A percentile compares a stretch with the other conserved stretches of the same genome.
Evolutionary conservation across 352 stramenopile species (phyloP).

Genomic region (Globisporangium rhizosaccharum): DNA sequence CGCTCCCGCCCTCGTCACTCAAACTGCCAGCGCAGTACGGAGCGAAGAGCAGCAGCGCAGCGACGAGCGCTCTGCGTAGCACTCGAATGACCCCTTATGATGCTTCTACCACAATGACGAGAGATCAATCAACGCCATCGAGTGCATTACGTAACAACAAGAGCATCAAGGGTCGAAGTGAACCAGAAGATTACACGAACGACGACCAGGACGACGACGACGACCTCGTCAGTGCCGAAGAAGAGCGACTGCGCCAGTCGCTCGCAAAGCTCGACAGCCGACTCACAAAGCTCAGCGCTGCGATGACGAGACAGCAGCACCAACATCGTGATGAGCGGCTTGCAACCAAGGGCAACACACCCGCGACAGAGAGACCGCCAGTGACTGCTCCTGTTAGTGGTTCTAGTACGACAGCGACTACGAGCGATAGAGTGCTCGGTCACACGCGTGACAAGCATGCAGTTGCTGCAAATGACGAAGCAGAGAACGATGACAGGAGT

Average conservation of each 20-base stretch:
- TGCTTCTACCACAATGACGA: too few species aligned
- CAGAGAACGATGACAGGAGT: constrained; percentile 7
- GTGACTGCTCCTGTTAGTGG: background rate
- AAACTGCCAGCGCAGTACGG: constrained; percentile 4
- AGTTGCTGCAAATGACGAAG: background rate
- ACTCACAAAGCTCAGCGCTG: constrained; percentile 19
- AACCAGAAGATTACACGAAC: background rate
- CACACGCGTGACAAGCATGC: background rate
- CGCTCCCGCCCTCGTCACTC: background rate
- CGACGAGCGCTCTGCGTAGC: too few species aligned
- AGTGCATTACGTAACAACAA: background rate
- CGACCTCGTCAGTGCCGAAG: constrained; percentile 30
- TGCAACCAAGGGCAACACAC: background rate
- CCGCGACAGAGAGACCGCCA: background rate
- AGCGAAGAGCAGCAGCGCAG: background rate
- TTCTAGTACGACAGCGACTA: background rate
- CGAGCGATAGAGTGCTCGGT: background rate
- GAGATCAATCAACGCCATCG: background rate
- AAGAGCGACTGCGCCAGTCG: constrained; percentile 41
- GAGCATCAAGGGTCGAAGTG: background rate
- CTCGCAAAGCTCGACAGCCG: constrained; percentile 46
- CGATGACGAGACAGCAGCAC: background rate
- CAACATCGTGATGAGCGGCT: background rate
- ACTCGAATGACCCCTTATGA: too few species aligned
- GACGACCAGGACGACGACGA: constrained; percentile 19